Evolutionary conservation across 441 rosid species (phyloP).

Genomic region (Jatropha multifida): DNA sequence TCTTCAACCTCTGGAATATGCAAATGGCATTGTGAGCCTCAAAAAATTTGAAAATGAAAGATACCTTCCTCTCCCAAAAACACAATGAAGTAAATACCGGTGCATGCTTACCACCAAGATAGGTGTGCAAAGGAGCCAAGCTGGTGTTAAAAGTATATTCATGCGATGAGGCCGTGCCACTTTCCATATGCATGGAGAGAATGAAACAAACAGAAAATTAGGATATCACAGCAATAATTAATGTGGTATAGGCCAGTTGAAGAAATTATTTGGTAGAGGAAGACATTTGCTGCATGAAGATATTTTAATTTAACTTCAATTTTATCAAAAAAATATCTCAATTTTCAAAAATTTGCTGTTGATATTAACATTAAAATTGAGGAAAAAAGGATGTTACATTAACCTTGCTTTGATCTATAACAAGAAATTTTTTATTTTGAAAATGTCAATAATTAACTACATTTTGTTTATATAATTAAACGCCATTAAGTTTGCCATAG

Average conservation of each 20-base stretch:
- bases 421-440: neutral
- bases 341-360: neutral
- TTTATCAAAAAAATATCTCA: neutral
- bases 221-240: neutral
- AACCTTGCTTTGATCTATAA: neutral
- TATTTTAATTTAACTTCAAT: neutral
- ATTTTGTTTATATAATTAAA: neutral
- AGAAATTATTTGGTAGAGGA: neutral
- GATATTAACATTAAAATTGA: neutral
- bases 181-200: constrained; percentile 13
- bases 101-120: constrained; percentile 75
- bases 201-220: neutral
- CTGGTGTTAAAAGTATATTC: constrained; percentile 64
- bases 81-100: neutral
- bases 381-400: too few species aligned
- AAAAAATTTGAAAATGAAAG: neutral
- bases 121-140: constrained; percentile 84
- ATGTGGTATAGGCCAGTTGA: neutral
- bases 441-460: neutral
- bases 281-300: neutral
- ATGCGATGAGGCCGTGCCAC: constrained; percentile 31
- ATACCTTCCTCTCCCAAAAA: neutral
- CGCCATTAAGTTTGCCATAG: neutral
- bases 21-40: constrained; percentile 10
- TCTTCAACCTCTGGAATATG: constrained; percentile 78